Conservation (phyloP, 2,329 filamentous ascomycete species). For the Xylaria sp. region DNA sequence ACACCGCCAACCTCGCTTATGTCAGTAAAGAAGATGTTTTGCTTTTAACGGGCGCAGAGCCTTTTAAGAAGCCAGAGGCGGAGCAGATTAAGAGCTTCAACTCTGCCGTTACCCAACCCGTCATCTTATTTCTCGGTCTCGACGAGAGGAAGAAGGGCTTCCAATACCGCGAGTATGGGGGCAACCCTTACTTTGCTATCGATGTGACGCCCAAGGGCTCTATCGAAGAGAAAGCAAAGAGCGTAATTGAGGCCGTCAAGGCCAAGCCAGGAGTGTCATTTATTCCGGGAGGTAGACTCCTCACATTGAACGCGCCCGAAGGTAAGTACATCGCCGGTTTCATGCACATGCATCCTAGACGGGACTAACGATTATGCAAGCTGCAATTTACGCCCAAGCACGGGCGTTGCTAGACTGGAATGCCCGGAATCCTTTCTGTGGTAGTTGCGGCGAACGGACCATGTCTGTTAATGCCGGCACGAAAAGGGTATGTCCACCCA, state of each 20-base stretch:
- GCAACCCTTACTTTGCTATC: constrained; percentile 85
- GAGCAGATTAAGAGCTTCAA: constrained; percentile 76
- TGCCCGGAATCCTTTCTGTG: constrained; percentile 87
- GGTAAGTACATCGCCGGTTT: constrained; percentile 42
- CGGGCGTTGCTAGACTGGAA: constrained; percentile 95
- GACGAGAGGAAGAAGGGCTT: constrained; percentile 67
- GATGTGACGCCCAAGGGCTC: constrained; percentile 79
- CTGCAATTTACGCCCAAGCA: constrained; percentile 88
- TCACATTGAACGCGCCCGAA: constrained; percentile 53
- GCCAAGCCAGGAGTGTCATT: constrained; percentile 67
- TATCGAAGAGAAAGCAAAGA: constrained; percentile 65
- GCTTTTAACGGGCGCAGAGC: constrained; percentile 71
- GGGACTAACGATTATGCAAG: constrained; percentile 51
- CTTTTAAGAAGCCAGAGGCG: constrained; percentile 74
- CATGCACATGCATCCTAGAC: not conserved
- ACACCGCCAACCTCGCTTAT: constrained; percentile 67
- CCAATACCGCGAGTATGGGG: constrained; percentile 72
- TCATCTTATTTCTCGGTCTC: constrained; percentile 84
- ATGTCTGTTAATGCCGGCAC: constrained; percentile 79
- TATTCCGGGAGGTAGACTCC: constrained; percentile 59
- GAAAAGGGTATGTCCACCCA: constrained; percentile 78
- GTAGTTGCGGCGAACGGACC: constrained; percentile 82
- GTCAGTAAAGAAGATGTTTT: constrained; percentile 72
- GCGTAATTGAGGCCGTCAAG: constrained; percentile 64
- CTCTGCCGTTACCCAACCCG: constrained; percentile 68